Evolutionary conservation across 176 grass and related monocot species (phyloP), one percentile per base, ranked within the genome.

Genomic region (Oryza glaberrima): DNA sequence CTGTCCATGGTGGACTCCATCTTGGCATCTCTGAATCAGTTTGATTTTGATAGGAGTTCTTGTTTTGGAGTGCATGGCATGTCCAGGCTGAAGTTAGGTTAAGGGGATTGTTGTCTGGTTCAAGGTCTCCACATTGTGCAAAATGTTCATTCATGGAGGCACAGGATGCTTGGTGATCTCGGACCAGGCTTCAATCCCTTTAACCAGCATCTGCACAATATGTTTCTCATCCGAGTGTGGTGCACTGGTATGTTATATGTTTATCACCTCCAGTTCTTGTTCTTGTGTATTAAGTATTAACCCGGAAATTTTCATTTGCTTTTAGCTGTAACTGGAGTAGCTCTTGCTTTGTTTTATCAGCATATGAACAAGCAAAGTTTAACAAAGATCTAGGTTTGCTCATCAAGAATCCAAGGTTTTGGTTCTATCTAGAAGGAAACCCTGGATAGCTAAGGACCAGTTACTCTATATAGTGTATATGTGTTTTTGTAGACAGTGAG

Each of bases 131-230:
- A 76, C 14, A 28, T 63, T 63, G n/a, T 69, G 54, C 34, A 13
- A 11, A 22, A 28, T 43, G 40, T 41, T 30, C 51, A 82, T 81
- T 66, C 26, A 34, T 34, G 15, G 25, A 77, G 5, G 14, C 10
- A 30, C 25, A 34, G 40, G 40, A 32, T 9, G 9, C 17, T 69
- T 58, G 73, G 82, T 45, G 82, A 84, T 44, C 82, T 84, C 82
- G 82, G 82, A 84, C 82, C 82, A 84, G 82, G 82, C 82, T 84
- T 84, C 82, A 84, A 84, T 84, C 82, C 82, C 82, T 84, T 84
- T 69, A 84, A 70, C 82, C 82, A 84, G 15, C 73, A 58, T 44
- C 82, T 45, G 65, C 82, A 52, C 15, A 9, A 17, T 16, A 28
- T 11, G 4, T 61, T 15, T 84, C 73, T 43, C 30, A 19, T 25